Percentiles rank a stretch among this genome's conserved stretches.
phyloP scores from a whole-genome alignment of 108 stramenopile species.

The Cyclotella kingstonii region DNA sequence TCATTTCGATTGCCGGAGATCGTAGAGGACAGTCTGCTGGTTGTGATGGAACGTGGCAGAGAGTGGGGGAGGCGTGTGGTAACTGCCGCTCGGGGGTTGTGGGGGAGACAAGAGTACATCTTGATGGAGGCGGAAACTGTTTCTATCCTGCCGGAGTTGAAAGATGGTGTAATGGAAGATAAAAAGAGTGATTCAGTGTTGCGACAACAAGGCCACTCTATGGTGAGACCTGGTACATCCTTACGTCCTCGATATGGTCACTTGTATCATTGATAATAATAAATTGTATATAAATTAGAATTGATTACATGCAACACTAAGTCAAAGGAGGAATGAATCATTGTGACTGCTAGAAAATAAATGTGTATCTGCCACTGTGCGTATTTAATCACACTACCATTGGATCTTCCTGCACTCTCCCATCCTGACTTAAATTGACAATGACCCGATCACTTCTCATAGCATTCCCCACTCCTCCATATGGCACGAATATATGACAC shows the following conservation, averaged over 20 bases:
- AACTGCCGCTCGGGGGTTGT: slow-evolving; percentile 1
- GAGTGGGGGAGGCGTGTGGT: slow-evolving; percentile 13
- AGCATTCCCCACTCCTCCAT: slow-evolving; percentile 14
- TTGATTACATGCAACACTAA: neutral
- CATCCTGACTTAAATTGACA: slow-evolving; percentile 11
- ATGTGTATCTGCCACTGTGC: neutral
- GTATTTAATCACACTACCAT: neutral
- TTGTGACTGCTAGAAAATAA: neutral
- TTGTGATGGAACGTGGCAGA: slow-evolving; percentile 17
- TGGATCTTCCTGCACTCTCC: slow-evolving; percentile 9
- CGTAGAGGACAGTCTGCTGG: slow-evolving; percentile 14
- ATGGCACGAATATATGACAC: slow-evolving; percentile 26
- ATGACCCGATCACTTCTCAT: slow-evolving; percentile 15
- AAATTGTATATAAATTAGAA: neutral
- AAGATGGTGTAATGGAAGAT: slow-evolving; percentile 11
- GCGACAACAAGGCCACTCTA: slow-evolving; percentile 5
- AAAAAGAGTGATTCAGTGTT: slow-evolving; percentile 1
- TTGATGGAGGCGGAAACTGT: neutral
- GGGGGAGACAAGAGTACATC: too few relatives aligned
- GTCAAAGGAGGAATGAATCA: neutral
- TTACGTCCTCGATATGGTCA: slow-evolving; percentile 35
- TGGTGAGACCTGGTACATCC: slow-evolving; percentile 19
- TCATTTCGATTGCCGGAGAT: slow-evolving; percentile 17
- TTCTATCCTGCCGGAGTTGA: neutral
- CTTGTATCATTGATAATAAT: slow-evolving; percentile 13